phyloP scores from a whole-genome alignment of 2,329 filamentous ascomycete species.

The Colletotrichum ledebouriae region DNA sequence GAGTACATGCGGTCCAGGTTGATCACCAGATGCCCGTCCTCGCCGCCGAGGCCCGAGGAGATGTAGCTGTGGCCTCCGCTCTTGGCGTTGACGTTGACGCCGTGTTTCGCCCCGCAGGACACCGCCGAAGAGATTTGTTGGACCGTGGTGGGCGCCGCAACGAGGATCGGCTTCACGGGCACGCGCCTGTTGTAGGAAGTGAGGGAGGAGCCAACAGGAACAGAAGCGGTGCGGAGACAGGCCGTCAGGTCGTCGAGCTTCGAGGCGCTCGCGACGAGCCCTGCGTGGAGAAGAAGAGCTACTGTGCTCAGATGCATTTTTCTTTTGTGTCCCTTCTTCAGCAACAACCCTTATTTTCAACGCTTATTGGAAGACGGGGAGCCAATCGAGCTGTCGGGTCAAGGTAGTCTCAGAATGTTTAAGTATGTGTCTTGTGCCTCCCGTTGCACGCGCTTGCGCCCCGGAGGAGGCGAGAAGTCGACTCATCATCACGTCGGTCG shows the following conservation, averaged over 20 bases:
- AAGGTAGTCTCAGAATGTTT: too few relatives aligned
- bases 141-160: conserved; percentile 57
- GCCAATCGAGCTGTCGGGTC: too few relatives aligned
- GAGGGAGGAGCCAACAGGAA: conserved; percentile 43
- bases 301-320: conserved; percentile 2
- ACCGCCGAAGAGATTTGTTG: conserved; percentile 62
- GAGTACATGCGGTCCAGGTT: conserved; percentile 61
- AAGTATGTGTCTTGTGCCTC: not conserved
- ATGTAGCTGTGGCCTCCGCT: conserved; percentile 67
- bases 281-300: not conserved
- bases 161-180: conserved; percentile 57
- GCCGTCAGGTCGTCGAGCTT: conserved; percentile 5
- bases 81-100: conserved; percentile 63
- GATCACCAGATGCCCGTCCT: conserved; percentile 62
- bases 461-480: not conserved
- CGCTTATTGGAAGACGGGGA: too few relatives aligned
- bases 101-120: conserved; percentile 56
- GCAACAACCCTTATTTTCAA: not conserved
- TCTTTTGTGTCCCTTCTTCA: too few relatives aligned
- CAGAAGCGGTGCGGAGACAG: conserved; percentile 46
- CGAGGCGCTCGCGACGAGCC: not conserved
- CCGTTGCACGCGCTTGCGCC: not conserved
- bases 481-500: not conserved
- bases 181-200: conserved; percentile 51
- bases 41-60: conserved; percentile 61